Conservation (phyloP, 2,329 filamentous ascomycete species). For the Fusarium bactridioides region DNA sequence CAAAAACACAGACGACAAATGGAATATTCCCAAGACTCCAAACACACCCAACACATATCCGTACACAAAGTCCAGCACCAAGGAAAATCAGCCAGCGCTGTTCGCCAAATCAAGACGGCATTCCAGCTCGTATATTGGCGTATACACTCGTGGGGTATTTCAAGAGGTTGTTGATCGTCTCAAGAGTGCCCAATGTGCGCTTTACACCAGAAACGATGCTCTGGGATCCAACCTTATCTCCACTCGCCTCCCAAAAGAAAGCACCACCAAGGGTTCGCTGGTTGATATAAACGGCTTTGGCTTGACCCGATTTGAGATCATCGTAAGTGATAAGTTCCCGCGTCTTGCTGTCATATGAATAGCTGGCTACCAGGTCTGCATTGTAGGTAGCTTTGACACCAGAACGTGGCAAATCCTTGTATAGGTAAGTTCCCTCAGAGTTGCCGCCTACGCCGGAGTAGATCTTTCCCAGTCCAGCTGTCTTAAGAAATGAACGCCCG, state of each 20-base stretch:
- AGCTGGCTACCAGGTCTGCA: conserved; percentile 68
- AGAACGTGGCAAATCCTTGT: conserved; percentile 71
- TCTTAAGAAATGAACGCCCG: conserved; percentile 76
- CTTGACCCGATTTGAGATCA: conserved; percentile 62
- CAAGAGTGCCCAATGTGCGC: conserved; percentile 56
- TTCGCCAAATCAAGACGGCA: conserved; percentile 34
- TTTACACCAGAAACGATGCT: conserved; percentile 68
- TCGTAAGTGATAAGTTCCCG: conserved; percentile 76
- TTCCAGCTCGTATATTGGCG: conserved; percentile 60
- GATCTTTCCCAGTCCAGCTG: conserved; percentile 69
- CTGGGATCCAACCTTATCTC: conserved; percentile 60
- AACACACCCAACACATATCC: not conserved
- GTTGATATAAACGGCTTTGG: conserved; percentile 72
- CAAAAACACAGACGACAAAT: not conserved
- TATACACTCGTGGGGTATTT: conserved; percentile 65
- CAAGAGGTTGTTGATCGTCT: conserved; percentile 60
- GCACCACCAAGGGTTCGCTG: conserved; percentile 71
- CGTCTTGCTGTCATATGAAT: conserved; percentile 68
- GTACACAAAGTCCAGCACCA: conserved; percentile 9
- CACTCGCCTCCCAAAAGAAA: conserved; percentile 86
- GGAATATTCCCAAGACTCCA: conserved; percentile 1
- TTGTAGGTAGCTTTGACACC: conserved; percentile 67
- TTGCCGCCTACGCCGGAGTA: conserved; percentile 72
- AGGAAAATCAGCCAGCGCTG: not conserved
- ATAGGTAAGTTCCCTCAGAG: conserved; percentile 75